Evolutionary conservation across 2,329 filamentous ascomycete genomes (phyloP), one percentile per base, ranked within the genome.

Genomic region (Fusarium buharicum): DNA sequence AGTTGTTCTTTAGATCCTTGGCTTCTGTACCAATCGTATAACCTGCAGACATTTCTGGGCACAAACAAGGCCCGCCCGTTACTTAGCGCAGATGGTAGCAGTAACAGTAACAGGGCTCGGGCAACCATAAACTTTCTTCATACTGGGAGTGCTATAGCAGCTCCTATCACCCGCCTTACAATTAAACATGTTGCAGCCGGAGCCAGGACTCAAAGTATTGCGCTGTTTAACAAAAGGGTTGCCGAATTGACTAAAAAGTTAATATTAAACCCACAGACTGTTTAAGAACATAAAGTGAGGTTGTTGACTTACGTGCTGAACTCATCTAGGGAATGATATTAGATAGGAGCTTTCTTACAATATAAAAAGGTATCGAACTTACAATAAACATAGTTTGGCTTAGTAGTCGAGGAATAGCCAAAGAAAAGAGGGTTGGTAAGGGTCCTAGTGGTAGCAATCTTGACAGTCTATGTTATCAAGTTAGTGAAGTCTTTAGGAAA

Each of bases 121-220:
- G 75, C 77, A 79, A 59, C 74, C 73, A 62, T 72, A 76, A 16
- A 78, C 75, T 65, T 72, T 78, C 73, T 76, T 76, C 34, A 55
- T 39, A 11, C 58, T 65, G 9, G 74, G 73, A 1, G 70, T 74
- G 73, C 76, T 78, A 71, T 79, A 79, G 75, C 77, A 79, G 46
- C 17, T 52, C 3, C 70, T 61, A n/a, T 77, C 57, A 61, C 68
- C 69, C 17, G 76, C 45, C 16, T 64, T 69, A 66, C 78, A 79
- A 67, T 78, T 64, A 61, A 79, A 79, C 4, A 55, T 11, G 59
- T 74, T 37, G 65, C 77, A 79, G 46, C 76, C 76, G 0, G 55
- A 53, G 20, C 75, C 76, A 4, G 77, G 71, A 24, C 60, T 73
- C 57, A 79, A 56, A 51, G 56, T 72, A 64, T 78, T 78, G 66